Conservation (phyloP, 1,139 yeast genomes). For the Pneumocystis canis region DNA sequence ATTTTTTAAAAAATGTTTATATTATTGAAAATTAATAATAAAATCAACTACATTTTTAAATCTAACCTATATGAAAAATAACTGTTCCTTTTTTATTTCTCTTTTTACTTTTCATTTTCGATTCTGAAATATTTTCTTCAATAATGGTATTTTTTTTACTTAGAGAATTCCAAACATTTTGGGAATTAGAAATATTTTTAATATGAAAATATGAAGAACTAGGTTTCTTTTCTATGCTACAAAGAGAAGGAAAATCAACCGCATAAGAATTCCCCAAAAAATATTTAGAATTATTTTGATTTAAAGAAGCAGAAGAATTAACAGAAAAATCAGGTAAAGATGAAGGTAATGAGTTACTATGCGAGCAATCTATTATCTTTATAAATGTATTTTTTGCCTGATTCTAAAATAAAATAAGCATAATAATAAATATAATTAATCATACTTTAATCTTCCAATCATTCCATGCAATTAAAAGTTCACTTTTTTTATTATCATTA, state of each 20-base stretch:
- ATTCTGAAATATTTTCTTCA: not conserved
- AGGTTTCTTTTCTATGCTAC: not conserved
- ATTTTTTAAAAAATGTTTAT: not conserved
- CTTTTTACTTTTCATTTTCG: not conserved
- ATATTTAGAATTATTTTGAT: not conserved
- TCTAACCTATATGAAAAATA: not conserved
- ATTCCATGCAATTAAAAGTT: conserved; percentile 11
- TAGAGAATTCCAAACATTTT: not conserved
- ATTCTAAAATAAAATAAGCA: not conserved
- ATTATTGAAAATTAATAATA: not conserved
- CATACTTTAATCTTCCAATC: conserved; percentile 11
- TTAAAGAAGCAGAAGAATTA: not conserved
- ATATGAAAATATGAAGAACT: not conserved
- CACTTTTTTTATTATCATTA: conserved; percentile 7
- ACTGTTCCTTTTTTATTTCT: not conserved
- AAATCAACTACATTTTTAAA: not conserved
- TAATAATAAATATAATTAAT: not conserved
- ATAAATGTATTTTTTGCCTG: not conserved
- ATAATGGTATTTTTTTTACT: not conserved
- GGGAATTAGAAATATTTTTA: not conserved
- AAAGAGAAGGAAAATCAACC: not conserved
- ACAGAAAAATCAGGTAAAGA: not conserved
- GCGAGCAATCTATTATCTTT: not conserved
- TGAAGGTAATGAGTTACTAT: not conserved
- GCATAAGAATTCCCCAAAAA: not conserved